These are phyloP conservation scores for Lactifluus echinatus DNA, from an alignment of 768 basidiomycete species.

Conservation along the genomic window DNA sequence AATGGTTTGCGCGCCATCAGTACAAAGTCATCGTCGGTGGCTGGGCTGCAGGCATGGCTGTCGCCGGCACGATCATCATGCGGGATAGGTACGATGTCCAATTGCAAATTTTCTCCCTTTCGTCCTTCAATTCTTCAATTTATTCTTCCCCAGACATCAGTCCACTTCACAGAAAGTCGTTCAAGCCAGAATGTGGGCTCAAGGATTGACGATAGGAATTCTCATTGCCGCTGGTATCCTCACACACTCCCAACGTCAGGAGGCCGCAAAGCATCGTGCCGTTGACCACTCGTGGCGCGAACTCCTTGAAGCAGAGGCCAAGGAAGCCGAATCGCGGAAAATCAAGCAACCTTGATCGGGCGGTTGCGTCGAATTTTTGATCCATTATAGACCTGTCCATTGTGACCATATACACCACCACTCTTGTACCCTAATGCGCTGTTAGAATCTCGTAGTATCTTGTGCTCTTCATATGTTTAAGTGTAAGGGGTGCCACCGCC, in stretches of 20 bases:
- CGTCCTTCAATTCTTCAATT: background rate
- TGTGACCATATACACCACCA: background rate
- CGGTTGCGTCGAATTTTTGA: background rate
- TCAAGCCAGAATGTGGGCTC: constrained; percentile 85
- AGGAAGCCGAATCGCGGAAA: constrained; percentile 16
- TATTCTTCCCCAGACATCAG: constrained; percentile 25
- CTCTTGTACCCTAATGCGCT: too few relatives aligned
- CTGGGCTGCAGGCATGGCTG: constrained; percentile 33
- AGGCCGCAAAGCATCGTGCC: background rate
- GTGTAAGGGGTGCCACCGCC: too few relatives aligned
- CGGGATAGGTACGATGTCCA: constrained; percentile 26
- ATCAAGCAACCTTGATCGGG: background rate
- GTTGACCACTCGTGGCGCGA: constrained; percentile 22
- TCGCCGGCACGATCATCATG: constrained; percentile 28
- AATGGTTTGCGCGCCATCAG: constrained; percentile 30
- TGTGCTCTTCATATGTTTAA: too few relatives aligned
- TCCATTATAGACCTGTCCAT: background rate
- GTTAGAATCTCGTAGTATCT: too few relatives aligned
- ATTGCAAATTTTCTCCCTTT: background rate
- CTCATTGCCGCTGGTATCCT: constrained; percentile 61
- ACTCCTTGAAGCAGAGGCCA: constrained; percentile 18
- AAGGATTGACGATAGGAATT: constrained; percentile 70
- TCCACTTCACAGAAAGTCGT: constrained; percentile 43
- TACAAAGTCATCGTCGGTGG: constrained; percentile 32
- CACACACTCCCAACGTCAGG: constrained; percentile 29